Conservation (phyloP, 1,284 basidiomycete genomes). For the Flammula alnicola region DNA sequence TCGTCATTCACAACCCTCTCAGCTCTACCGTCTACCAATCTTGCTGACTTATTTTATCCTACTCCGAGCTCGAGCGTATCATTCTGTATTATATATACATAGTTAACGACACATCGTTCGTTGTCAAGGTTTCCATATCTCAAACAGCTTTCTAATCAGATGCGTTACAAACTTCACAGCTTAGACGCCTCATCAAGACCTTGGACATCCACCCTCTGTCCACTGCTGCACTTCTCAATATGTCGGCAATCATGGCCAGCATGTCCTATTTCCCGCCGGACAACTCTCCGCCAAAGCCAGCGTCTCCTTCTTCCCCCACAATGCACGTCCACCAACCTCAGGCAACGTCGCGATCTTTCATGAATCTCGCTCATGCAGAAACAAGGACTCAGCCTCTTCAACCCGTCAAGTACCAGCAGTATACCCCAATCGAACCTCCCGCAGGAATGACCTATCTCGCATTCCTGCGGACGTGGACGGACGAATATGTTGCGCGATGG, state of each 20-base stretch:
- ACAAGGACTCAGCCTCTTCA: conserved; percentile 18
- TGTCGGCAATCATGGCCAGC: conserved; percentile 48
- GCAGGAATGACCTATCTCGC: conserved; percentile 60
- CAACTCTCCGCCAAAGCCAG: conserved; percentile 47
- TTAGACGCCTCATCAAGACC: neutral
- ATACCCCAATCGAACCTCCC: conserved; percentile 58
- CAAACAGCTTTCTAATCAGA: conserved; percentile 9
- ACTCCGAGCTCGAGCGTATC: neutral
- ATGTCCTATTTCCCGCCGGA: conserved; percentile 40
- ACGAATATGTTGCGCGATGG: conserved; percentile 74
- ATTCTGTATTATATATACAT: conserved; percentile 8
- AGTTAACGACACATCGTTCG: neutral
- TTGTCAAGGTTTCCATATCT: conserved; percentile 27
- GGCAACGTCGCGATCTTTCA: conserved; percentile 38
- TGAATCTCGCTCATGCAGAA: conserved; percentile 35
- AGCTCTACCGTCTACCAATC: neutral
- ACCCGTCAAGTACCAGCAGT: conserved; percentile 29
- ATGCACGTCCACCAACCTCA: conserved; percentile 37
- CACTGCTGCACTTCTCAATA: conserved; percentile 13
- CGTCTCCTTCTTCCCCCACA: conserved; percentile 58
- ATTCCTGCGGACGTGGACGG: conserved; percentile 71
- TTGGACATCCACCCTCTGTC: conserved; percentile 3
- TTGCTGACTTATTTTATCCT: neutral
- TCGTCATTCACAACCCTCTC: neutral
- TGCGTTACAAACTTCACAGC: neutral